Conservation (phyloP, 495 filamentous ascomycete species). For the Aspergillus conjunctus region DNA sequence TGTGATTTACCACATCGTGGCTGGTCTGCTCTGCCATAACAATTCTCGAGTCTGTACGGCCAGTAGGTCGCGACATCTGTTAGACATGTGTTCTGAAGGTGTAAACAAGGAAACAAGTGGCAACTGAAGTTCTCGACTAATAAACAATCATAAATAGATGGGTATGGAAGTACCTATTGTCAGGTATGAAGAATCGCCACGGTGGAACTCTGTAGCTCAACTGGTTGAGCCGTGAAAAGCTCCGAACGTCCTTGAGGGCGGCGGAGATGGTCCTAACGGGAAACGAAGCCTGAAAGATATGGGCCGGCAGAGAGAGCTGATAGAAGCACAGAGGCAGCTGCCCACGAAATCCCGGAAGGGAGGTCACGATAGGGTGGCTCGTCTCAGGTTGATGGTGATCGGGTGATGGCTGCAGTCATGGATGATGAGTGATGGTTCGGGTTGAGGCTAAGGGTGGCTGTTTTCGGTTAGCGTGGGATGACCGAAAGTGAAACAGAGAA, state of each 20-base stretch:
- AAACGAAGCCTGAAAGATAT: slow-evolving; percentile 24
- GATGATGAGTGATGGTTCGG: slow-evolving; percentile 34
- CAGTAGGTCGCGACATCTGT: slow-evolving; percentile 37
- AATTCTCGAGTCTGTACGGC: slow-evolving; percentile 60
- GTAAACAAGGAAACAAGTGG: slow-evolving; percentile 28
- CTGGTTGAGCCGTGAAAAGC: slow-evolving; percentile 46
- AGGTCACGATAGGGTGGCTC: slow-evolving; percentile 28
- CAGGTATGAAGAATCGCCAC: slow-evolving; percentile 55
- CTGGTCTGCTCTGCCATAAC: slow-evolving; percentile 79
- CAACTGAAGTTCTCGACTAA: slow-evolving; percentile 26
- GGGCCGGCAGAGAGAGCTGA: slow-evolving; percentile 29
- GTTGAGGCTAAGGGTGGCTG: slow-evolving; percentile 47
- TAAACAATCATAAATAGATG: slow-evolving; percentile 27
- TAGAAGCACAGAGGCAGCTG: slow-evolving; percentile 27
- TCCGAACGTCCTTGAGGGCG: slow-evolving; percentile 36
- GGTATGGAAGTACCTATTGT: slow-evolving; percentile 51
- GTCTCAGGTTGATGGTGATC: slow-evolving; percentile 29
- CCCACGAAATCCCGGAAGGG: slow-evolving; percentile 36
- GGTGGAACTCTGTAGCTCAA: slow-evolving; percentile 42
- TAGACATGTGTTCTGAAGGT: slow-evolving; percentile 36
- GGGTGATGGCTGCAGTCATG: slow-evolving; percentile 32
- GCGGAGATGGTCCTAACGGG: slow-evolving; percentile 32
- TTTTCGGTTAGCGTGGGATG: slow-evolving; percentile 45
- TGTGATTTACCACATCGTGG: slow-evolving; percentile 80
- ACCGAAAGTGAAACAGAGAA: slow-evolving; percentile 21